Percentiles rank a stretch among this genome's conserved stretches.
Evolutionary conservation across 345 rosid species (phyloP).

Genomic region (Citrus cavaleriei): DNA sequence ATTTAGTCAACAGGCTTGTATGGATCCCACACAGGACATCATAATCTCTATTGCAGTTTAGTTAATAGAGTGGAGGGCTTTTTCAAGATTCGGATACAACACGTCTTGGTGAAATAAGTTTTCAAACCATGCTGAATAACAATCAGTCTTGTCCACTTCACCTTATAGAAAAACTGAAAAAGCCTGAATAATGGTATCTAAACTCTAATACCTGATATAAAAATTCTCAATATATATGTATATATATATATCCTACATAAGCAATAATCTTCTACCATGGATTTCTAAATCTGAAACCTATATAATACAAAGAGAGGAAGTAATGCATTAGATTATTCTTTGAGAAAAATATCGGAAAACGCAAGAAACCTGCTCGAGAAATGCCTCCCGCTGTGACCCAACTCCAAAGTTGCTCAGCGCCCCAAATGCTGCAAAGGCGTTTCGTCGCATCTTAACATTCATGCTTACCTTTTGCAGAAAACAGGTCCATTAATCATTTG

Average conservation of each 20-base stretch:
- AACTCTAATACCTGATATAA: not conserved
- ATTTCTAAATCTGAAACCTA: not conserved
- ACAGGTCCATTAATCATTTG: not conserved
- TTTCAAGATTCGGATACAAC: not conserved
- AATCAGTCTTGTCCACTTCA: not conserved
- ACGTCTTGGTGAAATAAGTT: not conserved
- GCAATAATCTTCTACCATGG: not conserved
- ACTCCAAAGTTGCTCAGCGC: slow-evolving; percentile 67
- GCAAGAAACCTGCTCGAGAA: slow-evolving; percentile 80
- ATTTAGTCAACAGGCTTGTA: not conserved
- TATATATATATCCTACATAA: not conserved
- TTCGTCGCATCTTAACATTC: slow-evolving; percentile 81
- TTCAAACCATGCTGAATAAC: not conserved
- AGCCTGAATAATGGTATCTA: not conserved
- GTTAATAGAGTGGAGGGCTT: not conserved
- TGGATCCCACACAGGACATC: not conserved
- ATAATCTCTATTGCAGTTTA: not conserved
- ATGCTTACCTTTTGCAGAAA: slow-evolving; percentile 49
- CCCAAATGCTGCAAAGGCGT: slow-evolving; percentile 91
- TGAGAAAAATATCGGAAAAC: not conserved
- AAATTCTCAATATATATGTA: too few species aligned
- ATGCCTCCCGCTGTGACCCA: slow-evolving; percentile 65
- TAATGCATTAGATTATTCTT: not conserved
- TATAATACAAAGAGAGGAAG: not conserved
- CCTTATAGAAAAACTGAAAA: not conserved